Conservation (phyloP, 148 eudicot genomes). For the Vaccinium vitisidaea region DNA sequence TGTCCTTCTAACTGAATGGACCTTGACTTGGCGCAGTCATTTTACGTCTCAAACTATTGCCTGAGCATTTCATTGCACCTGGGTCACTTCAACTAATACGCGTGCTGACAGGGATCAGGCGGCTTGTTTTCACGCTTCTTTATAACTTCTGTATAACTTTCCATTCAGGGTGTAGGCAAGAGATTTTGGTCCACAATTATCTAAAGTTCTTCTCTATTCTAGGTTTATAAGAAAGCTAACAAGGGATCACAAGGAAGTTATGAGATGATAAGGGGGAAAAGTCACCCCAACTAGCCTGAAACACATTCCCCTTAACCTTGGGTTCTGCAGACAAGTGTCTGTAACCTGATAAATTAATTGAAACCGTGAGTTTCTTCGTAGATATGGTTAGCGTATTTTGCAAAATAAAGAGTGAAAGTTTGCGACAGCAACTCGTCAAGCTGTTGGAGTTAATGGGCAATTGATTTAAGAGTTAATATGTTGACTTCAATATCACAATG, state of each 20-base stretch:
- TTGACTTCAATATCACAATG: not conserved
- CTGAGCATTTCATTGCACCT: not conserved
- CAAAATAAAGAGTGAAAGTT: not conserved
- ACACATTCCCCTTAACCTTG: not conserved
- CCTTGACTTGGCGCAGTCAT: not conserved
- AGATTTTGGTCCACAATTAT: not conserved
- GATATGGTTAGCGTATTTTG: not conserved
- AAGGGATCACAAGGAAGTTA: slow-evolving; percentile 6
- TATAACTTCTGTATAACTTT: not conserved
- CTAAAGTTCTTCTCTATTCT: not conserved
- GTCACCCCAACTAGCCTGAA: not conserved
- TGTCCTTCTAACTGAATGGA: slow-evolving; percentile 2
- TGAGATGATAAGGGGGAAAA: slow-evolving; percentile 1
- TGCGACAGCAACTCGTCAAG: not conserved
- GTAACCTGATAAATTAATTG: not conserved
- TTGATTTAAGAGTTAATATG: not conserved
- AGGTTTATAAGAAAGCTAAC: not conserved
- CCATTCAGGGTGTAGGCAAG: not conserved
- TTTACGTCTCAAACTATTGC: not conserved
- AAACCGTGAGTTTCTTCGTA: not conserved
- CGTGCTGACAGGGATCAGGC: not conserved
- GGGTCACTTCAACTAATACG: not conserved
- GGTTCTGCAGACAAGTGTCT: slow-evolving; percentile 6
- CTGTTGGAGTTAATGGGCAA: not conserved
- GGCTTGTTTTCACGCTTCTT: not conserved